Evolutionary conservation across 2,329 filamentous ascomycete genomes (phyloP), one percentile per base, ranked within the genome.

Genomic region (Pseudogymnoascus sp.): DNA sequence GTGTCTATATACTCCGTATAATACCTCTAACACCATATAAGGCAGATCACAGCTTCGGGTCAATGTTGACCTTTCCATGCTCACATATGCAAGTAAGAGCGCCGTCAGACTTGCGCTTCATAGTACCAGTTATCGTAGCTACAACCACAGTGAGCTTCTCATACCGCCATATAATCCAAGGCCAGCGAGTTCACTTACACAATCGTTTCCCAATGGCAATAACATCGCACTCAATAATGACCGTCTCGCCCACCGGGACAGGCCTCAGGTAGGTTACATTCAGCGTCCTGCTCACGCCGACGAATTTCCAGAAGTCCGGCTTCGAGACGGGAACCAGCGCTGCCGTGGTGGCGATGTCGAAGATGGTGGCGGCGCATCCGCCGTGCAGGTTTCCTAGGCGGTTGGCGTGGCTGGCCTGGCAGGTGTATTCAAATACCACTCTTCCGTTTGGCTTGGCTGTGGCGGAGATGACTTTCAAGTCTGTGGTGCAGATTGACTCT

Each of bases 241-340:
- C 66, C 62, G 78, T 78, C 72, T 78, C 80, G 1, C 87, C 87
- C 16, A 81, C 74, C 66, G 85, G 81, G 4, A 88, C 70, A 1
- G 88, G 88, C 0, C 86, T 80, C 65, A 91, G 74, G 72, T 89
- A 91, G 0, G 85, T 89, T 44, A 88, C 80, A 69, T 82, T 85
- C 62, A 91, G 78, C 25, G 84, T 86, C 64, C 88, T 81, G 70
- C 79, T 85, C 25, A 91, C 87, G 38, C 88, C 88, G 23, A 86
- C 78, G 40, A 75, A 77, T 63, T 79, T 75, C 82, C 88, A 89
- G 72, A 81, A 84, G 5, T 85, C 87, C 0, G 82, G 83, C 21
- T 76, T 76, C 50, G 81, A 80, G 61, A 88, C 73, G 38, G 86
- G 78, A 8, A 81, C 74, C 11, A 90, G 73, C 3, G 84, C 78